phyloP scores from a whole-genome alignment of 208 protist genomes.

The Novymonas esmeraldas region DNA sequence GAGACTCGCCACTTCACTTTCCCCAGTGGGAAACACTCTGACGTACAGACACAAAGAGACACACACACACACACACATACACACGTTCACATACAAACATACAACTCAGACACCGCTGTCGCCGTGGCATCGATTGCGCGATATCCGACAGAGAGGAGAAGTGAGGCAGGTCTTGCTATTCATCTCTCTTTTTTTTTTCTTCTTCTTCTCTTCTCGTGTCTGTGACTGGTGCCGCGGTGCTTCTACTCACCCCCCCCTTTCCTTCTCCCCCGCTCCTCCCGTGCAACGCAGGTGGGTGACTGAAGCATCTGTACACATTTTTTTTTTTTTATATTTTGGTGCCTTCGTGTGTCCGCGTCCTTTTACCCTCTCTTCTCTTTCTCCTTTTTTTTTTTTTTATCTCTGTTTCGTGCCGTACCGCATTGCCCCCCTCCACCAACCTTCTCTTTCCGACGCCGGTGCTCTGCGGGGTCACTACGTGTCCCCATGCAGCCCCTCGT shows the following conservation, averaged over 20 bases:
- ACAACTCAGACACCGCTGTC: not conserved
- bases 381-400: too few species aligned
- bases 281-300: too few species aligned
- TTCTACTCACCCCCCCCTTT: not conserved
- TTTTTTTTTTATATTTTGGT: not conserved
- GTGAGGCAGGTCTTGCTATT: not conserved
- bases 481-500: too few species aligned
- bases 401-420: too few species aligned
- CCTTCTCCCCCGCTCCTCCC: not conserved
- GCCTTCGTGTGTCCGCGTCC: not conserved
- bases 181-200: not conserved
- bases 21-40: too few species aligned
- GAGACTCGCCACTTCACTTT: too few species aligned
- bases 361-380: not conserved
- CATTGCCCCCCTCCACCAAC: too few species aligned
- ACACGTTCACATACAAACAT: not conserved
- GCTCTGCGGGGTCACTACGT: too few species aligned
- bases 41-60: not conserved
- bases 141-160: not conserved
- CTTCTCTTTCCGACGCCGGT: too few species aligned
- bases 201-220: slow-evolving; percentile 8
- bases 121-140: not conserved
- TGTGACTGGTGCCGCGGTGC: not conserved
- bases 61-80: not conserved
- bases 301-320: too few species aligned